phyloP scores from a whole-genome alignment of 805 yeast genomes.

The Candida alai region DNA sequence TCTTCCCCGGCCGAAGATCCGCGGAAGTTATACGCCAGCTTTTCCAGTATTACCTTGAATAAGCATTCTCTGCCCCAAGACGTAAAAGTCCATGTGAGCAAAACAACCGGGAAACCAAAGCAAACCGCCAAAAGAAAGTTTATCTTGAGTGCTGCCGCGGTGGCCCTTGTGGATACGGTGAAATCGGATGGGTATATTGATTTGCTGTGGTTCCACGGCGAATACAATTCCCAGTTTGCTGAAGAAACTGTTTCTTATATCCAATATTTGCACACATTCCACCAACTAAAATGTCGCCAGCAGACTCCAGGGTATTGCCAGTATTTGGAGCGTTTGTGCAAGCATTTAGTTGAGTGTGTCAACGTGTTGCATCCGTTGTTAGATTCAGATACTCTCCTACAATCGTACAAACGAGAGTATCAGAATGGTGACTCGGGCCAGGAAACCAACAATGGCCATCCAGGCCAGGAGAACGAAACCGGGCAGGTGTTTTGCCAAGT shows the following conservation, averaged over 20 bases:
- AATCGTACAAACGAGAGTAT: constrained; percentile 9
- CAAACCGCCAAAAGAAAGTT: constrained; percentile 29
- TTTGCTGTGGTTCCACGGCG: constrained; percentile 46
- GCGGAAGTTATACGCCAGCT: constrained; percentile 18
- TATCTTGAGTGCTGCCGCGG: constrained; percentile 48
- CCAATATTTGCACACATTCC: constrained; percentile 47
- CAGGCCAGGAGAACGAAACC: constrained; percentile 14
- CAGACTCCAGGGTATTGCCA: constrained; percentile 32
- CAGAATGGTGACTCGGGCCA: constrained; percentile 1
- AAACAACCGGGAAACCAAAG: constrained; percentile 13
- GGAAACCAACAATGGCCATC: constrained; percentile 2
- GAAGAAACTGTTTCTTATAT: constrained; percentile 35
- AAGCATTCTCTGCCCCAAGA: constrained; percentile 2
- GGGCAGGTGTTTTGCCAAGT: constrained; percentile 52
- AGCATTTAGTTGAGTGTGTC: constrained; percentile 50
- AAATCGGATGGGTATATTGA: constrained; percentile 64
- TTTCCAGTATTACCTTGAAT: constrained; percentile 14
- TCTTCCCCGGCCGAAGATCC: constrained; percentile 15
- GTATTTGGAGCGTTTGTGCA: constrained; percentile 44
- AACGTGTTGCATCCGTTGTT: constrained; percentile 47
- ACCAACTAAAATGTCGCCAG: constrained; percentile 27
- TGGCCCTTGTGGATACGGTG: constrained; percentile 48
- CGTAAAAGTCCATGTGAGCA: constrained; percentile 7
- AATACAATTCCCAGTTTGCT: constrained; percentile 46
- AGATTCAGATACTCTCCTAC: constrained; percentile 27